These are phyloP conservation scores for Uronychia setigera DNA, from an alignment of 73 alveolate genomes.

Conservation along the genomic window DNA sequence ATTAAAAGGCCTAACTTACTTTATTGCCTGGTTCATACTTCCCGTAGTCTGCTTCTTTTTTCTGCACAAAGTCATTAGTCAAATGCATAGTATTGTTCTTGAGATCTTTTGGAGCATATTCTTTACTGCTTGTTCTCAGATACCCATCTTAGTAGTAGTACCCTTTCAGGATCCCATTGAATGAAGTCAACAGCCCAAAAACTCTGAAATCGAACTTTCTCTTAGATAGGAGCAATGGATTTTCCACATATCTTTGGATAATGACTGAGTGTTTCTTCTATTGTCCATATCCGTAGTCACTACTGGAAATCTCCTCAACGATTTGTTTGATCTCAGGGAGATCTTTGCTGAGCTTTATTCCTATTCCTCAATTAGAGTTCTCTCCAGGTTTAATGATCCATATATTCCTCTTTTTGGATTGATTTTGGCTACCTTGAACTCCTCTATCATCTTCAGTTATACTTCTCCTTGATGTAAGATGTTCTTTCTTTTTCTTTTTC, in stretches of 20 bases:
- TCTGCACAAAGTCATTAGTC: conserved; percentile 74
- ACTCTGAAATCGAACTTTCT: conserved; percentile 68
- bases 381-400: conserved; percentile 11
- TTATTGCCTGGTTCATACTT: conserved; percentile 71
- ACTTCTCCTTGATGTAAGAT: neutral
- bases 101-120: conserved; percentile 44
- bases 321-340: neutral
- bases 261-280: neutral
- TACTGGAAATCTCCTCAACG: neutral
- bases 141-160: conserved; percentile 62
- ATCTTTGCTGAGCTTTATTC: neutral
- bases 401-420: neutral
- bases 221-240: conserved; percentile 57
- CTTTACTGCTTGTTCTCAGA: conserved; percentile 50
- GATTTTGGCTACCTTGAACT: neutral
- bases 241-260: conserved; percentile 61
- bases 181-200: conserved; percentile 40
- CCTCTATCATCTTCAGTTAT: neutral
- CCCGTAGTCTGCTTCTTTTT: conserved; percentile 63
- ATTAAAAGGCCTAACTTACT: conserved; percentile 30
- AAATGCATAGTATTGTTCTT: conserved; percentile 53
- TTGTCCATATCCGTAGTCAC: neutral
- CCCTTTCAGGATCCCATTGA: conserved; percentile 42
- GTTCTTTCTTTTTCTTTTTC: neutral
- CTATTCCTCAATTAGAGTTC: neutral